Conservation (phyloP, 1,284 basidiomycete species). For the Tilletia caries region DNA sequence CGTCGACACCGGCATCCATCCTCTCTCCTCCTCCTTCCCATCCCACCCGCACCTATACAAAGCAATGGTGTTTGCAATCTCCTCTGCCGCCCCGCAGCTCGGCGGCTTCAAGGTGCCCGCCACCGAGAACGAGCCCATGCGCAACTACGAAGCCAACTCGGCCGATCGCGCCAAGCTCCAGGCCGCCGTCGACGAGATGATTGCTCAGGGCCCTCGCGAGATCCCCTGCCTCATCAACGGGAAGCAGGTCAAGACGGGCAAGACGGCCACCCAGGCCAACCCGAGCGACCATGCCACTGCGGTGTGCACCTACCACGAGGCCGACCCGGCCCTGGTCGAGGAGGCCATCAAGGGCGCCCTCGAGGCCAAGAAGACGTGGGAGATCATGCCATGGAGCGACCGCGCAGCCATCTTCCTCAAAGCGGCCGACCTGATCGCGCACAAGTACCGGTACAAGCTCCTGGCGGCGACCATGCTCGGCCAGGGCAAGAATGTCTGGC, state of each 20-base stretch:
- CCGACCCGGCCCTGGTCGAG: slow-evolving; percentile 65
- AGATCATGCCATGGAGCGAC: slow-evolving; percentile 90
- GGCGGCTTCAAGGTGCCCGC: slow-evolving; percentile 40
- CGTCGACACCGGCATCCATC: no score
- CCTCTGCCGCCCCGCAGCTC: slow-evolving; percentile 19
- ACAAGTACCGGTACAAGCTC: slow-evolving; percentile 86
- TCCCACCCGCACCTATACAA: background rate
- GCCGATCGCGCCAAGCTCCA: slow-evolving; percentile 73
- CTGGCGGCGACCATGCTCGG: slow-evolving; percentile 96
- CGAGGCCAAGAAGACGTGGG: slow-evolving; percentile 81
- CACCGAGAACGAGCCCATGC: slow-evolving; percentile 36
- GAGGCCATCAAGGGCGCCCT: slow-evolving; percentile 85
- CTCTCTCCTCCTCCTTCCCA: background rate
- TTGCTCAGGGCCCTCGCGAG: slow-evolving; percentile 77
- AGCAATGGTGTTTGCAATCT: background rate
- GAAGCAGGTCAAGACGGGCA: slow-evolving; percentile 78
- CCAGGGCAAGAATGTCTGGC: slow-evolving; percentile 99
- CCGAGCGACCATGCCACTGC: slow-evolving; percentile 63
- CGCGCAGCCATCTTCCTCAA: slow-evolving; percentile 96
- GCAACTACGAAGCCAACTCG: slow-evolving; percentile 74
- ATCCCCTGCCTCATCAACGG: slow-evolving; percentile 91
- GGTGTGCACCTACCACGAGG: slow-evolving; percentile 84
- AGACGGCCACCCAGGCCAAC: slow-evolving; percentile 58
- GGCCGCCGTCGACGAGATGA: slow-evolving; percentile 74
- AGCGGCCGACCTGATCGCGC: slow-evolving; percentile 73